Evolutionary conservation across 2,329 filamentous ascomycete species (phyloP), one percentile per base, ranked within the genome.

Genomic region (Alternaria arbusti): DNA sequence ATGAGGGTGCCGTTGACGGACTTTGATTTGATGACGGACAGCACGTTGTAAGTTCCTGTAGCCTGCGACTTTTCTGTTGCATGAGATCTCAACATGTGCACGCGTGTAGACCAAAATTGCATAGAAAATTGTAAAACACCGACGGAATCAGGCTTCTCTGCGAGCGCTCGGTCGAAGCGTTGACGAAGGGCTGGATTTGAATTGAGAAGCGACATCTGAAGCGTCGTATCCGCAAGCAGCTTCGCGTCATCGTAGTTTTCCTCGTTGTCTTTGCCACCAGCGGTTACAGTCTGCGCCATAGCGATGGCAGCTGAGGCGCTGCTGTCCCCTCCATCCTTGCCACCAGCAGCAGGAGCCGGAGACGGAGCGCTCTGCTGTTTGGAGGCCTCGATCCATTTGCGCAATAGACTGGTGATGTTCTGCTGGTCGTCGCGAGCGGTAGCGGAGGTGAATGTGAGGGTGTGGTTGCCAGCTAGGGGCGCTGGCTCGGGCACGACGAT

Each of bases 51-150:
- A 4, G 93, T 89, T 6, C 95, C 96, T 69, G 92, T 91, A 71
- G 90, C 91, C 82, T 99, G 96, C 63, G 88, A 89, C 59, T 88
- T 89, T 80, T 98, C 94, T 49, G 97, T 96, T 2, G 94, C 94
- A 81, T 97, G 92, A 0, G 95, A 91, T 12, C 96, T 91, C 28
- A 99, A 86, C 30, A 97, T 84, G 77, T 93, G 93, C 50, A 94
- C 87, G 49, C 96, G 87, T 2, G 93, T 93, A 1, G 93, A 93
- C 96, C 96, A 99, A 82, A 99, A 99, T 78, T 97, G 95, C 1
- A 89, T 85, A 70, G 95, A 94, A 79, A 98, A 97, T 47, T 94
- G 90, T 2, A 88, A 87, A 26, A 91, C 89, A 0, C 91, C 90
- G 65, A 98, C 90, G 3, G 91, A 90, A 8, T 95, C 91, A 0